phyloP scores from a whole-genome alignment of 1,284 basidiomycete genomes.

The Leccinum fallax region DNA sequence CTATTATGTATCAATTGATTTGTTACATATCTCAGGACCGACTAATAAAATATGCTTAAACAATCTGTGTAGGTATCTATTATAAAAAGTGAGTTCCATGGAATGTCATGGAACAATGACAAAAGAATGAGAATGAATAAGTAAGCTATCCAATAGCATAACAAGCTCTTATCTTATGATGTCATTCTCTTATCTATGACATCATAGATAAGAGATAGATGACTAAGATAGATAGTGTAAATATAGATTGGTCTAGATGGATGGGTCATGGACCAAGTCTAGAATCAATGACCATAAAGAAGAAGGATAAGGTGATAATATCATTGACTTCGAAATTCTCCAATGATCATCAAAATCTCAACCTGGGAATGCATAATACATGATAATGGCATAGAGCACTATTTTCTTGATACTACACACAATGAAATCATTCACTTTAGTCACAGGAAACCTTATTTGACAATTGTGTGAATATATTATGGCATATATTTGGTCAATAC shows the following conservation, averaged over 20 bases:
- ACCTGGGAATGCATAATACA: too few relatives aligned
- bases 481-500: neutral
- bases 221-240: neutral
- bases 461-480: neutral
- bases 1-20: too few relatives aligned
- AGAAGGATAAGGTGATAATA: too few relatives aligned
- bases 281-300: neutral
- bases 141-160: neutral
- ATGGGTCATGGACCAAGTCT: neutral
- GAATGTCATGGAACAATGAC: neutral
- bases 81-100: neutral
- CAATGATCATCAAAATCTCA: too few relatives aligned
- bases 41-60: too few relatives aligned
- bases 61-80: too few relatives aligned
- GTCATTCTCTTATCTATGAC: neutral
- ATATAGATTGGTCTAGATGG: neutral
- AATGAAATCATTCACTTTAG: neutral
- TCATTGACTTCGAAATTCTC: too few relatives aligned
- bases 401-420: too few relatives aligned
- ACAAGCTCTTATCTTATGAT: neutral
- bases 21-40: too few relatives aligned
- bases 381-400: too few relatives aligned
- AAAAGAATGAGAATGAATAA: neutral
- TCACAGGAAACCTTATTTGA: neutral
- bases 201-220: neutral